Conservation (phyloP, 805 yeast genomes). For the Wickerhamomyces ciferrii region DNA sequence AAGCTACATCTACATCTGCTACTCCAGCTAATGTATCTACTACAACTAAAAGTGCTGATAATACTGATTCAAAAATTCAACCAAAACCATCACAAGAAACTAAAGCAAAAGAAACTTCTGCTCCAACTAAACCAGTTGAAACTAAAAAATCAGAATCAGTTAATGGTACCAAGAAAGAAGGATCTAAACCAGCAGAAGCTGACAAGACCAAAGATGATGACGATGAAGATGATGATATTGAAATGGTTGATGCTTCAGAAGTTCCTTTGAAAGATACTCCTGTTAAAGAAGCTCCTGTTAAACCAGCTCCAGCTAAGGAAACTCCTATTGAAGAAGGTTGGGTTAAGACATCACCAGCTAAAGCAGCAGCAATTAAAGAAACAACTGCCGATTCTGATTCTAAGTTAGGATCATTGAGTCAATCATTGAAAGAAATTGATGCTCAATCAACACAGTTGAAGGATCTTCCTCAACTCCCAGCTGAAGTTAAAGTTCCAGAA, state of each 20-base stretch:
- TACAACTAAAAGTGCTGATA: too few species aligned
- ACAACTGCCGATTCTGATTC: neutral
- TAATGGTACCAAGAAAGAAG: neutral
- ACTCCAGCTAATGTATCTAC: too few species aligned
- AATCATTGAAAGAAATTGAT: neutral
- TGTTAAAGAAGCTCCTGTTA: neutral
- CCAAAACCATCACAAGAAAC: neutral
- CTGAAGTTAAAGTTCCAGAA: too few species aligned
- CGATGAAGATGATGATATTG: neutral
- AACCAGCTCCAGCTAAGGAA: too few species aligned
- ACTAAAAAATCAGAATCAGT: too few species aligned
- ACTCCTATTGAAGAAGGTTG: too few species aligned
- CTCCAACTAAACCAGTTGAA: too few species aligned
- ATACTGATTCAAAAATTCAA: neutral
- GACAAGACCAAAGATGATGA: neutral
- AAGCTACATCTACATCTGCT: neutral
- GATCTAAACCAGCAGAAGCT: neutral
- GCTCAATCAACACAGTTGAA: neutral
- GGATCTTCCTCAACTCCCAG: neutral
- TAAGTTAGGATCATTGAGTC: neutral
- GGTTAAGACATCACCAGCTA: too few species aligned
- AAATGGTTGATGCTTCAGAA: neutral
- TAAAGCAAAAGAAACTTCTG: too few species aligned
- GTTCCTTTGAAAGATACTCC: neutral
- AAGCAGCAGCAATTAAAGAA: too few species aligned